Evolutionary conservation across 1,284 basidiomycete species (phyloP).

Genomic region (Leccinum pseudoinsigne): DNA sequence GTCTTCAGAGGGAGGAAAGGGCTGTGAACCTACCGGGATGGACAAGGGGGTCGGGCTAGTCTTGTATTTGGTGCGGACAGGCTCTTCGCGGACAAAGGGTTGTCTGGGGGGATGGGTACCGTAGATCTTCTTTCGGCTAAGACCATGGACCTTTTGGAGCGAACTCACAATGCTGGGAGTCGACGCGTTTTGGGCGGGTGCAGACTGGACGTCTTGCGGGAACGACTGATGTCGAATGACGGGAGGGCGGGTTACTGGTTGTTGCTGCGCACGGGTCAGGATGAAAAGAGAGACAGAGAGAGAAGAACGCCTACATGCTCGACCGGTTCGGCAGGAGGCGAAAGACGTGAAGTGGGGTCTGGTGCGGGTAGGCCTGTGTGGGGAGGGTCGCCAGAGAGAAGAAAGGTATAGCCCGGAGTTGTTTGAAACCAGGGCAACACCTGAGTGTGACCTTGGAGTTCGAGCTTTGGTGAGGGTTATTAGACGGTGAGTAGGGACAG

Average conservation of each 20-base stretch:
- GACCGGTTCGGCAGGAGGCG: not conserved
- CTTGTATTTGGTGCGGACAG: constrained; percentile 33
- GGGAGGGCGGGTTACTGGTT: constrained; percentile 23
- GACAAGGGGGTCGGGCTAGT: constrained; percentile 32
- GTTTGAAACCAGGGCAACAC: constrained; percentile 40
- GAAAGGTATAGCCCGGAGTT: constrained; percentile 37
- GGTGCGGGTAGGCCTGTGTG: not conserved
- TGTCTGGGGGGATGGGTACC: constrained; percentile 46
- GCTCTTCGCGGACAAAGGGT: constrained; percentile 54
- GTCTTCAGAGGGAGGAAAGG: constrained; percentile 27
- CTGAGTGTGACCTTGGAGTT: constrained; percentile 38
- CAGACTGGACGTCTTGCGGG: constrained; percentile 28
- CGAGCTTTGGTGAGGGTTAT: constrained; percentile 37
- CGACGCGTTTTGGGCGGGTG: constrained; percentile 11
- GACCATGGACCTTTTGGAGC: constrained; percentile 57
- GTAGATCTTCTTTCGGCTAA: constrained; percentile 64
- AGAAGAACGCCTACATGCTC: constrained; percentile 16
- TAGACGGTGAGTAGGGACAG: constrained; percentile 4
- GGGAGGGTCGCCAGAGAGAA: constrained; percentile 33
- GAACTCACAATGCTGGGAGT: constrained; percentile 50
- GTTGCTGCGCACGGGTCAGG: constrained; percentile 20
- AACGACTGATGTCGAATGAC: constrained; percentile 33
- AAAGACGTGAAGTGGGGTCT: not conserved
- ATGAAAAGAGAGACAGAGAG: not conserved
- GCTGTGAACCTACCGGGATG: constrained; percentile 34